Conservation (phyloP, 495 filamentous ascomycete species). For the Cercophora sp. region DNA sequence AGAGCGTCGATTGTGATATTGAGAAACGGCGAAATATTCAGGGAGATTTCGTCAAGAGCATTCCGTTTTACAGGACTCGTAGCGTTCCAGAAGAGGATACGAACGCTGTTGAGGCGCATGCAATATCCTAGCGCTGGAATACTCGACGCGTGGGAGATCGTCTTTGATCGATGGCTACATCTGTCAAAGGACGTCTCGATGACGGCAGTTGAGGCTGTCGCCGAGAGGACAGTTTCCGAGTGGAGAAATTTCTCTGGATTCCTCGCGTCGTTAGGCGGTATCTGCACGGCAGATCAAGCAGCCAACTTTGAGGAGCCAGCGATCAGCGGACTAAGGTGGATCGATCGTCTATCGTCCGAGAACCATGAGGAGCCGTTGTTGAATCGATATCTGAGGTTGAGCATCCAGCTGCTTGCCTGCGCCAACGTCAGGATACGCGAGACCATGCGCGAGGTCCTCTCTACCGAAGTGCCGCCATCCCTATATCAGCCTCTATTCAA, state of each 20-base stretch:
- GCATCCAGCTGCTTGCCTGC: constrained; percentile 58
- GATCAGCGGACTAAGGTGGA: constrained; percentile 56
- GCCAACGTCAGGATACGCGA: constrained; percentile 59
- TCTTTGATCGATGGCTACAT: constrained; percentile 58
- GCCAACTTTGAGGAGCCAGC: constrained; percentile 50
- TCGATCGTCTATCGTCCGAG: constrained; percentile 56
- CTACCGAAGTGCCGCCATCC: constrained; percentile 54
- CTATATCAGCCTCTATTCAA: constrained; percentile 59
- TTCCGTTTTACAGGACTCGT: constrained; percentile 63
- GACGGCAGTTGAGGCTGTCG: constrained; percentile 40
- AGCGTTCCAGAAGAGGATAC: constrained; percentile 61
- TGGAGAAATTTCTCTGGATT: constrained; percentile 67
- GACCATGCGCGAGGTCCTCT: constrained; percentile 58
- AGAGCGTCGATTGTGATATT: constrained; percentile 51
- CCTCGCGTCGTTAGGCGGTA: constrained; percentile 60
- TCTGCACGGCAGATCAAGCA: constrained; percentile 59
- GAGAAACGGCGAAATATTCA: constrained; percentile 56
- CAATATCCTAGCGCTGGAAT: constrained; percentile 57
- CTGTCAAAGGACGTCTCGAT: constrained; percentile 57
- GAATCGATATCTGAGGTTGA: constrained; percentile 56
- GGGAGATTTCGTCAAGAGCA: constrained; percentile 56
- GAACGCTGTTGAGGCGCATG: constrained; percentile 54
- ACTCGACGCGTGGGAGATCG: constrained; percentile 59
- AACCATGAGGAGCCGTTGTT: constrained; percentile 54
- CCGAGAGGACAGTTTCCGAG: constrained; percentile 53